phyloP scores from a whole-genome alignment of 108 stramenopile species.

The Cyclotella atomus region DNA sequence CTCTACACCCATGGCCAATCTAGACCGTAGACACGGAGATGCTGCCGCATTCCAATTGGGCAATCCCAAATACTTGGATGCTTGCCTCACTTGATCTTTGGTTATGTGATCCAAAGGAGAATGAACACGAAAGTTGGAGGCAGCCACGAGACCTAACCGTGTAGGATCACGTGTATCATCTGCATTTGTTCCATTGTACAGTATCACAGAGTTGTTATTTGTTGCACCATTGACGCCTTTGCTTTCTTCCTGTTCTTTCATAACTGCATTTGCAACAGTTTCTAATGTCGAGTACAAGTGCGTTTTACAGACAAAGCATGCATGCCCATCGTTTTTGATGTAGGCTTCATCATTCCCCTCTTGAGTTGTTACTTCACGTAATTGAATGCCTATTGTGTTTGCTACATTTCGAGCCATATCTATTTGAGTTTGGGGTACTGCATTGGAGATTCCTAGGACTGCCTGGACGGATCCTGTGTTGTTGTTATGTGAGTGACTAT shows the following conservation, averaged over 20 bases:
- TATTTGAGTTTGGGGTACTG: conserved; percentile 81
- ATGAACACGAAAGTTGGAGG: conserved; percentile 69
- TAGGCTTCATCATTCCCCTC: conserved; percentile 87
- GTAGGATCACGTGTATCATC: conserved; percentile 90
- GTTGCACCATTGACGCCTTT: neutral
- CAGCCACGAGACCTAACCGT: conserved; percentile 81
- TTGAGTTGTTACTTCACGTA: conserved; percentile 66
- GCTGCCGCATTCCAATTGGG: conserved; percentile 94
- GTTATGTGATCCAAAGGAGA: conserved; percentile 79
- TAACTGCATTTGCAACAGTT: conserved; percentile 56
- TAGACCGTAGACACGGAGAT: conserved; percentile 90
- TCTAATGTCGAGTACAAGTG: conserved; percentile 87
- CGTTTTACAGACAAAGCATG: conserved; percentile 95
- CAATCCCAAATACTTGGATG: conserved; percentile 73
- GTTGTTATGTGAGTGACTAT: conserved; percentile 6
- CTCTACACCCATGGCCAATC: conserved; percentile 89
- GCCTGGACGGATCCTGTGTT: conserved; percentile 55
- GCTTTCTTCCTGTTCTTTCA: conserved; percentile 39
- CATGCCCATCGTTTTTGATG: conserved; percentile 83
- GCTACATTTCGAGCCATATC: conserved; percentile 77
- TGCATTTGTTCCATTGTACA: conserved; percentile 97
- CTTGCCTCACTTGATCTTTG: conserved; percentile 77
- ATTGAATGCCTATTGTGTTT: conserved; percentile 63
- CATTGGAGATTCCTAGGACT: conserved; percentile 87
- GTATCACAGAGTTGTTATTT: conserved; percentile 26